Evolutionary conservation across 768 basidiomycete species (phyloP).

Genomic region (Hydnomerulius pinastri): DNA sequence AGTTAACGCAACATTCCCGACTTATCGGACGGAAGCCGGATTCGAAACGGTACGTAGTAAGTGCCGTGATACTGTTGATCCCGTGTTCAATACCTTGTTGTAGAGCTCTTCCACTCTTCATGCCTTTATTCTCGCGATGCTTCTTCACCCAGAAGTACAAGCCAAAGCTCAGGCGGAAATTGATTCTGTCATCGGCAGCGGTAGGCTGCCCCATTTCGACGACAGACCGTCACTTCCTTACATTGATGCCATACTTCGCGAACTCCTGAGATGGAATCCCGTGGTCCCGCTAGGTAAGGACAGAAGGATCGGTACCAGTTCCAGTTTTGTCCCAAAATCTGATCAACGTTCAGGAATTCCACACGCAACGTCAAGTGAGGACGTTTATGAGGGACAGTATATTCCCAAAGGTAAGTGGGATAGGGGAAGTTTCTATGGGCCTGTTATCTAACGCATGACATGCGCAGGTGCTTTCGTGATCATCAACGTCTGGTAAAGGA

Average conservation of each 20-base stretch:
- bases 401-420: constrained; percentile 41
- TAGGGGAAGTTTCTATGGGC: background rate
- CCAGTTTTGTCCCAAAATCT: background rate
- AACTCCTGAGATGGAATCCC: constrained; percentile 32
- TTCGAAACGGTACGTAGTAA: constrained; percentile 22
- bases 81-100: background rate
- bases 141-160: constrained; percentile 29
- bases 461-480: constrained; percentile 30
- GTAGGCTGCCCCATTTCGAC: constrained; percentile 26
- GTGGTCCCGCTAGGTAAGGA: constrained; percentile 24
- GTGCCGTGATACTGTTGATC: background rate
- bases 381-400: constrained; percentile 33
- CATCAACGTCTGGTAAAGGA: constrained; percentile 37
- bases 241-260: constrained; percentile 42
- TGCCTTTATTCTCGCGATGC: constrained; percentile 30
- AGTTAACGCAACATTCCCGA: background rate
- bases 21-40: constrained; percentile 15
- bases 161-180: constrained; percentile 26
- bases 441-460: background rate
- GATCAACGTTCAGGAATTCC: constrained; percentile 20
- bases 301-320: background rate
- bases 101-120: constrained; percentile 28
- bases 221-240: constrained; percentile 39
- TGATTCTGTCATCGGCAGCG: constrained; percentile 25
- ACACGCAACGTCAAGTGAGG: constrained; percentile 23